A percentile compares a stretch with the other conserved stretches of the same genome.
These are phyloP conservation scores for Cystobasidium sp. DNA, from an alignment of 1,284 basidiomycete species.

Conservation along the genomic window DNA sequence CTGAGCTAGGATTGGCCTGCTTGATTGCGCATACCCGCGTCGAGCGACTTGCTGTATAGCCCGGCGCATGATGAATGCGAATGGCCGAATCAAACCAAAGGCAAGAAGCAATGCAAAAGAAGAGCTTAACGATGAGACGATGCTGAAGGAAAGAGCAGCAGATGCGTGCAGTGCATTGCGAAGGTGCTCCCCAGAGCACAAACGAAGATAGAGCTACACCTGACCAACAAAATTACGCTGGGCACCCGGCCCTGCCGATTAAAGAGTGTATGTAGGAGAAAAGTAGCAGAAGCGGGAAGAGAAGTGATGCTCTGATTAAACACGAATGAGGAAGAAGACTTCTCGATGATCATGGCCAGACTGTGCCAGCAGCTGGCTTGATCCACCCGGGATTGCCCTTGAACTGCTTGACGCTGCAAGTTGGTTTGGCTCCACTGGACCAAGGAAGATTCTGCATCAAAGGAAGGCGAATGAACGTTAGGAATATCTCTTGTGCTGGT, in stretches of 20 bases:
- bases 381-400: constrained; percentile 22
- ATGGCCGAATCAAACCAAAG: neutral
- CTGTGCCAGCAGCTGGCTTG: constrained; percentile 4
- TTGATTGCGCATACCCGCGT: constrained; percentile 37
- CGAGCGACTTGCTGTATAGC: constrained; percentile 18
- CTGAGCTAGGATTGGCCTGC: constrained; percentile 18
- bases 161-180: neutral
- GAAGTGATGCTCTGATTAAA: neutral
- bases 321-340: neutral
- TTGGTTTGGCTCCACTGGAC: constrained; percentile 23
- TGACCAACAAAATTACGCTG: no score
- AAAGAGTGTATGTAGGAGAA: no score
- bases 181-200: no score
- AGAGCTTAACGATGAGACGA: neutral
- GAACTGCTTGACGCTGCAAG: constrained; percentile 10
- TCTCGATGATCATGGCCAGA: constrained; percentile 11
- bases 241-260: no score
- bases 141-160: neutral
- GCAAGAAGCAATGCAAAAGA: neutral
- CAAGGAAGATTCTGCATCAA: constrained; percentile 29
- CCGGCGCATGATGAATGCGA: neutral
- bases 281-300: no score
- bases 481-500: neutral
- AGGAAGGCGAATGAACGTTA: neutral
- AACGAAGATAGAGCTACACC: no score